These are phyloP conservation scores for Paecilomyces niveus DNA, from an alignment of 2,329 filamentous ascomycete species.

Conservation along the genomic window DNA sequence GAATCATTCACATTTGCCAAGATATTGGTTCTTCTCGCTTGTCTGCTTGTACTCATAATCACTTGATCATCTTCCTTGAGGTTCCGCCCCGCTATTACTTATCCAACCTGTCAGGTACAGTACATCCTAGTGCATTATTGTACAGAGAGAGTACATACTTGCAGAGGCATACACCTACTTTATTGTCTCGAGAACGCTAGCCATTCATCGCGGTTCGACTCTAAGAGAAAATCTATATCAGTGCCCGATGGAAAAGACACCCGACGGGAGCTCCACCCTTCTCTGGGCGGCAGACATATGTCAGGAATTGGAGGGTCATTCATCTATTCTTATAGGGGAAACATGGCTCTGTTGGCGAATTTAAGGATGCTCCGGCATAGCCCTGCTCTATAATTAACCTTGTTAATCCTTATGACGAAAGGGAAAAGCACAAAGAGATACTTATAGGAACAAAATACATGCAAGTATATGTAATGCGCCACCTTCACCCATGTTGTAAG, in stretches of 20 bases:
- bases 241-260: neutral
- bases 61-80: neutral
- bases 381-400: too few species aligned
- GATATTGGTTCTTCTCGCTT: neutral
- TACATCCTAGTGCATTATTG: too few species aligned
- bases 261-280: neutral
- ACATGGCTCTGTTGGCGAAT: too few species aligned
- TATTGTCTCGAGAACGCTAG: neutral
- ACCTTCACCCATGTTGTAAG: conserved; percentile 37
- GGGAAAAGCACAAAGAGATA: neutral
- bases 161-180: neutral
- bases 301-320: too few species aligned
- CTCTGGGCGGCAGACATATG: too few species aligned
- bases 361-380: too few species aligned
- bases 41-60: neutral
- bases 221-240: neutral
- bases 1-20: neutral
- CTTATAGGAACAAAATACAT: neutral
- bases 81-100: neutral
- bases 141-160: too few species aligned
- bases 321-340: too few species aligned
- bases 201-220: neutral
- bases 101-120: neutral
- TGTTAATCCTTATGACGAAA: neutral
- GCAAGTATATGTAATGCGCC: neutral